Evolutionary conservation across 768 basidiomycete genomes (phyloP).

Genomic region (Lentinus brumalis): DNA sequence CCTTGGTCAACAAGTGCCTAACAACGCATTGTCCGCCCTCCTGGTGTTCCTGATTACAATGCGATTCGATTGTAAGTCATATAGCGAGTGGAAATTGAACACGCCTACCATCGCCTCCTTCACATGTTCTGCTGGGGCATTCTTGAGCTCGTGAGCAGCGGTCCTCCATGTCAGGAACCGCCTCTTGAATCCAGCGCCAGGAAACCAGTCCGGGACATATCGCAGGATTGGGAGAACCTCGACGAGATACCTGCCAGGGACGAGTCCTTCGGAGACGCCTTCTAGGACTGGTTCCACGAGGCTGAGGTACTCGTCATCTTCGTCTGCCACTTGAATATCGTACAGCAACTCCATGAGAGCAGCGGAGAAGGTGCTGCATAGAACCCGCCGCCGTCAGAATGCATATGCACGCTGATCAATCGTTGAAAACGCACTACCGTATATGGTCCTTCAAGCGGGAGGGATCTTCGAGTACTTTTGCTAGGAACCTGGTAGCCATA

Average conservation of each 20-base stretch:
- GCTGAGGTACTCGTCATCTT: slow-evolving; percentile 27
- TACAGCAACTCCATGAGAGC: slow-evolving; percentile 29
- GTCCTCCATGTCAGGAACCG: neutral
- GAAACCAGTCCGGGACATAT: slow-evolving; percentile 7
- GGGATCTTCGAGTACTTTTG: neutral
- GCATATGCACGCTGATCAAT: too few species aligned
- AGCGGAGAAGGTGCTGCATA: neutral
- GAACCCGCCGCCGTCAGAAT: neutral
- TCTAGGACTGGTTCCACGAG: neutral
- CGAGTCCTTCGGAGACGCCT: neutral
- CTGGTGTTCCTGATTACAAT: neutral
- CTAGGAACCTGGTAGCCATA: neutral
- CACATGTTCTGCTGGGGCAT: neutral
- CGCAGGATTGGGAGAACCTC: slow-evolving; percentile 5
- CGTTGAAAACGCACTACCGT: slow-evolving; percentile 1
- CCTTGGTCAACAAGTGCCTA: neutral
- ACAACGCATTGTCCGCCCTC: neutral
- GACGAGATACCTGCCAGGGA: slow-evolving; percentile 1
- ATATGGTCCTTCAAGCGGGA: slow-evolving; percentile 2
- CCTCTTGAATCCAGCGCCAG: slow-evolving; percentile 14
- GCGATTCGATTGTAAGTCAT: too few species aligned
- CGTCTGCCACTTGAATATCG: slow-evolving; percentile 27
- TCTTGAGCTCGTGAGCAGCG: neutral
- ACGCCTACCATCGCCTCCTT: neutral
- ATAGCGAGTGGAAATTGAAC: neutral